These are phyloP conservation scores for Mycosphaerelloides madeirae DNA, from an alignment of 2,329 filamentous ascomycete genomes.

Conservation along the genomic window DNA sequence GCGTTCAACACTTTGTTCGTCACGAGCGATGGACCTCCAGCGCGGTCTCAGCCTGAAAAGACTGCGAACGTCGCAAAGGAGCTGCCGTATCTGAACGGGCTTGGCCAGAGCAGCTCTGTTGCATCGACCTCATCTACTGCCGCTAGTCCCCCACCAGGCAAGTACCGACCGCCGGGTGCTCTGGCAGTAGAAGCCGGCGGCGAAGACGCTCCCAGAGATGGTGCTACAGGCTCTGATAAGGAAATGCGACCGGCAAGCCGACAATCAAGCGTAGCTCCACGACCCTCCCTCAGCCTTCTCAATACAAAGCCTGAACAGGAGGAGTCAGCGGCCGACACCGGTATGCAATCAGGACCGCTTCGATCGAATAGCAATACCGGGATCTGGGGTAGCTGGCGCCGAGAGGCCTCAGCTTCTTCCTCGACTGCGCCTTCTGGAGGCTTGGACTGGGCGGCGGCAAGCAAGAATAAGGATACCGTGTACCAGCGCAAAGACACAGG, in stretches of 20 bases:
- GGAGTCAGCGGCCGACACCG: constrained; percentile 13
- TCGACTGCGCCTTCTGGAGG: constrained; percentile 10
- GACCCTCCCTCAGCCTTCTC: constrained; percentile 23
- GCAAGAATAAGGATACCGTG: constrained; percentile 52
- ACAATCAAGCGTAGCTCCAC: constrained; percentile 15
- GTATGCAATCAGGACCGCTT: constrained; percentile 13
- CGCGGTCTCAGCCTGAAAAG: not conserved
- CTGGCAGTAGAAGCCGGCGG: constrained; percentile 19
- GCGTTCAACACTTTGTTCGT: constrained; percentile 74
- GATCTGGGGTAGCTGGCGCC: constrained; percentile 47
- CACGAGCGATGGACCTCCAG: constrained; percentile 32
- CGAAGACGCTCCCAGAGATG: constrained; percentile 19
- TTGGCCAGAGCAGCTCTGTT: constrained; percentile 28
- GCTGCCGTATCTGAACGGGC: constrained; percentile 29
- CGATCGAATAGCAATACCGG: constrained; percentile 31
- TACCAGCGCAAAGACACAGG: constrained; percentile 67
- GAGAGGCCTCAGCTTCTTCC: constrained; percentile 30
- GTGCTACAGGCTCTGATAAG: constrained; percentile 21
- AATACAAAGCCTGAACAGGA: constrained; percentile 21
- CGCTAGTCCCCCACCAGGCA: constrained; percentile 26
- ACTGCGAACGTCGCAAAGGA: constrained; percentile 52
- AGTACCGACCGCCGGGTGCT: constrained; percentile 29
- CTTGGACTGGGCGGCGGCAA: constrained; percentile 54
- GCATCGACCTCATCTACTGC: constrained; percentile 21
- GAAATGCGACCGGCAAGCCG: constrained; percentile 24